Evolutionary conservation across 2,329 filamentous ascomycete genomes (phyloP).

Genomic region (Lachnum nothofagi): DNA sequence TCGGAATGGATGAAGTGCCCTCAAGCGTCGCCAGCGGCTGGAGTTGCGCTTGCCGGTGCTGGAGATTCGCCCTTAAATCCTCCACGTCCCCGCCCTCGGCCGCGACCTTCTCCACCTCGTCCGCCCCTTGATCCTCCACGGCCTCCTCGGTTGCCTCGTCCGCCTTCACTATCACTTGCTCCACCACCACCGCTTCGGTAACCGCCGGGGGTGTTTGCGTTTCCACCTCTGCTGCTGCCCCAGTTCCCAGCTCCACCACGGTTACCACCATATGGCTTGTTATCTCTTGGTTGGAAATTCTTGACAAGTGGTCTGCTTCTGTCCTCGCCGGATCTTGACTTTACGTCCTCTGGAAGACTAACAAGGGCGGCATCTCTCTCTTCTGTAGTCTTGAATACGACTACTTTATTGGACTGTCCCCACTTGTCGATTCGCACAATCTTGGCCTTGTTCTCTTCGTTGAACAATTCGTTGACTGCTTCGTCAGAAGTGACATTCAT

Average conservation of each 20-base stretch:
- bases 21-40: slow-evolving; percentile 37
- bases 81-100: slow-evolving; percentile 51
- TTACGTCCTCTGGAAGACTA: slow-evolving; percentile 68
- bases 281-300: slow-evolving; percentile 68
- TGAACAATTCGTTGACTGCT: slow-evolving; percentile 74
- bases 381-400: slow-evolving; percentile 73
- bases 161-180: slow-evolving; percentile 67
- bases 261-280: slow-evolving; percentile 46
- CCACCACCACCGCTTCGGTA: slow-evolving; percentile 75
- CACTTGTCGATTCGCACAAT: slow-evolving; percentile 75
- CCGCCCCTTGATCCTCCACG: slow-evolving; percentile 55
- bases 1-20: slow-evolving; percentile 7
- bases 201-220: slow-evolving; percentile 56
- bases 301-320: slow-evolving; percentile 77
- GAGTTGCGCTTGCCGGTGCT: slow-evolving; percentile 48
- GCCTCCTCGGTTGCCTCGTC: slow-evolving; percentile 48
- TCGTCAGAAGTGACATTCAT: slow-evolving; percentile 80
- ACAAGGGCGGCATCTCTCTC: slow-evolving; percentile 77
- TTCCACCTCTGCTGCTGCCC: slow-evolving; percentile 62
- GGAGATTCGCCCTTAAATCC: slow-evolving; percentile 53
- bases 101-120: slow-evolving; percentile 50
- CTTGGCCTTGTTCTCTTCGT: slow-evolving; percentile 76
- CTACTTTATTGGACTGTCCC: slow-evolving; percentile 75
- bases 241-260: slow-evolving; percentile 64
- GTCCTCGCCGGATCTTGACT: slow-evolving; percentile 64